Conservation (phyloP, 2,329 filamentous ascomycete genomes). For the Didymella glomerata region DNA sequence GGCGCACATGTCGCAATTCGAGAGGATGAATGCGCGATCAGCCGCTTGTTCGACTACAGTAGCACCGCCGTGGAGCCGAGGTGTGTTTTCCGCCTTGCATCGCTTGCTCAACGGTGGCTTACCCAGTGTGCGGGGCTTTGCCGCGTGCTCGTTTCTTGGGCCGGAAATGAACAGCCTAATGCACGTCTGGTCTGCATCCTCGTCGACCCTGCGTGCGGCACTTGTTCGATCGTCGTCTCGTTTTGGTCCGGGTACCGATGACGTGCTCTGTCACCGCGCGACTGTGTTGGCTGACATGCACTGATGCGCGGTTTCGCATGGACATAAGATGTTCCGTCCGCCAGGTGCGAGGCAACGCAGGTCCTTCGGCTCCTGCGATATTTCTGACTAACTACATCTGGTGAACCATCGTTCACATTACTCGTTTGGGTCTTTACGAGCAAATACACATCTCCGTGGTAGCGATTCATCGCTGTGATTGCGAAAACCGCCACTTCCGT, state of each 20-base stretch:
- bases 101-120: conserved; percentile 1
- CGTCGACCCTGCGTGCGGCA: conserved; percentile 15
- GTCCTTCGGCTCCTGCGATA: conserved; percentile 2
- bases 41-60: conserved; percentile 26
- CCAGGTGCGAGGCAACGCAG: conserved; percentile 9
- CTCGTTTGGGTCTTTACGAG: conserved; percentile 12
- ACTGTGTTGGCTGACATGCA: conserved; percentile 1
- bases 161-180: conserved; percentile 11
- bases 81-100: conserved; percentile 16
- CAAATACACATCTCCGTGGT: conserved; percentile 9
- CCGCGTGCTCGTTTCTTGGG: conserved; percentile 14
- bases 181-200: conserved; percentile 5
- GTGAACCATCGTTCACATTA: conserved; percentile 22
- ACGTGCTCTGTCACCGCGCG: conserved; percentile 27
- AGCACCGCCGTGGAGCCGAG: conserved; percentile 26
- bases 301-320: conserved; percentile 8
- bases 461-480: not conserved
- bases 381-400: conserved; percentile 5
- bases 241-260: conserved; percentile 29
- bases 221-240: conserved; percentile 9
- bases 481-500: conserved; percentile 4
- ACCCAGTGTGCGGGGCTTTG: conserved; percentile 15
- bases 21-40: conserved; percentile 23
- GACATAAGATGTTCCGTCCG: conserved; percentile 21
- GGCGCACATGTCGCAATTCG: conserved; percentile 36